A percentile compares a stretch with the other conserved stretches of the same genome.
Evolutionary conservation across 257 asterid genomes (phyloP).

Genomic region (Fraxinus cuspidata): DNA sequence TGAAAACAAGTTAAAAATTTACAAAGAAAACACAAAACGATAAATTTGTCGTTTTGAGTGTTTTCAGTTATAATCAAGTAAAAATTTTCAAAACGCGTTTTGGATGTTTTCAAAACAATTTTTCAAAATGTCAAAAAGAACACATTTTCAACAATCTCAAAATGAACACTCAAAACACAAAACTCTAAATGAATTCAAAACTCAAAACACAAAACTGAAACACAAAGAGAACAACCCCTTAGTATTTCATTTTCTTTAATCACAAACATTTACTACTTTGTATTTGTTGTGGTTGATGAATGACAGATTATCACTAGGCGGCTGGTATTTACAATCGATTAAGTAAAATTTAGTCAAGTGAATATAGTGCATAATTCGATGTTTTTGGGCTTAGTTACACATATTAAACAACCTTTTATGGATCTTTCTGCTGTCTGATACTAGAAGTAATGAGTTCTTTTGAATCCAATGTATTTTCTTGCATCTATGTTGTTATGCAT

Average conservation of each 20-base stretch:
- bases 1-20: no score
- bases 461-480: background rate
- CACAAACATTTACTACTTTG: background rate
- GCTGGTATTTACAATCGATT: background rate
- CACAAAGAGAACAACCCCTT: no score
- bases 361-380: background rate
- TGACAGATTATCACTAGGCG: background rate
- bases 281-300: constrained; percentile 12
- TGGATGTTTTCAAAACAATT: no score
- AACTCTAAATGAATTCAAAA: no score
- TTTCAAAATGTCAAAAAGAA: no score
- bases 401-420: background rate
- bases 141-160: no score
- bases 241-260: background rate
- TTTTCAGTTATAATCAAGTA: no score
- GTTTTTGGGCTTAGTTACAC: background rate
- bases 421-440: background rate
- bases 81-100: no score
- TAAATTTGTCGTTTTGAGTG: no score
- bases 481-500: background rate
- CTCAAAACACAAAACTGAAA: no score
- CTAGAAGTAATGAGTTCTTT: background rate
- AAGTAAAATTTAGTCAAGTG: background rate
- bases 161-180: no score
- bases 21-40: no score